phyloP scores from a whole-genome alignment of 2,329 filamentous ascomycete species.

The Diaporthe citrichinensis region DNA sequence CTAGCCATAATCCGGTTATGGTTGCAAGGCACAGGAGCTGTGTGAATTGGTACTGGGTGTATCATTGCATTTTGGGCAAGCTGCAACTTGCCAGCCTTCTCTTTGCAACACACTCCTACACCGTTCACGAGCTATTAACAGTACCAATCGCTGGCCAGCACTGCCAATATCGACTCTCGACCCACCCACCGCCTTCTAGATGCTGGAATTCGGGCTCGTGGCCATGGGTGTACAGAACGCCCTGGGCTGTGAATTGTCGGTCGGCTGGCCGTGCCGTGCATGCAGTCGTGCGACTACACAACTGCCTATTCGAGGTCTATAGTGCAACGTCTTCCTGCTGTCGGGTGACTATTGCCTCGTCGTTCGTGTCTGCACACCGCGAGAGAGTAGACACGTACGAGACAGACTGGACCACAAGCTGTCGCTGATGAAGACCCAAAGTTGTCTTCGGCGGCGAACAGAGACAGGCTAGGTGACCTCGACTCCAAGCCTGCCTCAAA shows the following conservation, averaged over 20 bases:
- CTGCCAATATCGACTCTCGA: background rate
- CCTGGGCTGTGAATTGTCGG: background rate
- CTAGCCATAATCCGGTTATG: background rate
- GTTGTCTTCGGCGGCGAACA: background rate
- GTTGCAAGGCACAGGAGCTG: background rate
- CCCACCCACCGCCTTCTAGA: background rate
- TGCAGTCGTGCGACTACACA: background rate
- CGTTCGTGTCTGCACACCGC: conserved; percentile 2
- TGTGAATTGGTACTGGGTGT: background rate
- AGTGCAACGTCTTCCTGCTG: conserved; percentile 22
- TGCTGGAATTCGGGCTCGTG: background rate
- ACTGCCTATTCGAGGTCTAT: background rate
- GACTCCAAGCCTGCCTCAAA: background rate
- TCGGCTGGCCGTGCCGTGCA: background rate
- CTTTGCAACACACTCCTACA: background rate
- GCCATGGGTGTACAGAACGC: background rate
- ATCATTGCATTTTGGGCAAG: background rate
- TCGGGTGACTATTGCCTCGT: conserved; percentile 17
- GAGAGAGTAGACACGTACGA: background rate
- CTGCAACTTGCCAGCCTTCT: background rate
- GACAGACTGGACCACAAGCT: background rate
- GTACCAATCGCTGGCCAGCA: background rate
- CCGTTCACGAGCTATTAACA: too few species aligned
- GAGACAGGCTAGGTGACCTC: background rate
- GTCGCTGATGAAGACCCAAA: background rate